Conservation (phyloP, 805 yeast species). For the Metschnikowia koreensis region DNA sequence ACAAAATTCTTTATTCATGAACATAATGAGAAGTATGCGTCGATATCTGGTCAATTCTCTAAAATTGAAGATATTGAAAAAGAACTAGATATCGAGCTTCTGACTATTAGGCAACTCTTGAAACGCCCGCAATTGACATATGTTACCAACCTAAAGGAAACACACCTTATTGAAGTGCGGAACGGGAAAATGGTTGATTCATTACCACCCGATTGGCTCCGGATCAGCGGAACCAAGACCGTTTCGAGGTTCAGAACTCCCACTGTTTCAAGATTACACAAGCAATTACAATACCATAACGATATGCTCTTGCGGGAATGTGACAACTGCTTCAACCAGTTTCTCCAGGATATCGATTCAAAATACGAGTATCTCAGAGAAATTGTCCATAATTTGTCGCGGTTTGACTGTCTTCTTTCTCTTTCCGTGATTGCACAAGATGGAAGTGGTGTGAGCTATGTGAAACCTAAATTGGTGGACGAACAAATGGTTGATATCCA, state of each 20-base stretch:
- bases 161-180: slow-evolving; percentile 74
- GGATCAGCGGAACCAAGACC: slow-evolving; percentile 64
- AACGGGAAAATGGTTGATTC: slow-evolving; percentile 50
- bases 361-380: slow-evolving; percentile 29
- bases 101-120: slow-evolving; percentile 41
- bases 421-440: slow-evolving; percentile 11
- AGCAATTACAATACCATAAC: slow-evolving; percentile 55
- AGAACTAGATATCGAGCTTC: slow-evolving; percentile 54
- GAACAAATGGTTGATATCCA: slow-evolving; percentile 44
- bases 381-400: slow-evolving; percentile 14
- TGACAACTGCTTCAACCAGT: slow-evolving; percentile 45
- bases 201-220: slow-evolving; percentile 75
- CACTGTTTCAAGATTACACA: slow-evolving; percentile 47
- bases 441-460: slow-evolving; percentile 1
- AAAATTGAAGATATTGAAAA: slow-evolving; percentile 45
- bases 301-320: slow-evolving; percentile 50
- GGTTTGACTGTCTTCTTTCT: slow-evolving; percentile 18
- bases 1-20: slow-evolving; percentile 41
- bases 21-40: slow-evolving; percentile 33
- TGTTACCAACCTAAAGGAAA: slow-evolving; percentile 58
- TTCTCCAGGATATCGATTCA: slow-evolving; percentile 36
- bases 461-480: slow-evolving; percentile 35
- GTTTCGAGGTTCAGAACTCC: slow-evolving; percentile 77
- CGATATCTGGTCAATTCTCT: slow-evolving; percentile 34
- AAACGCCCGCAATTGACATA: slow-evolving; percentile 58